Evolutionary conservation across 148 eudicot species (phyloP).

Genomic region (Beta vulgaris): DNA sequence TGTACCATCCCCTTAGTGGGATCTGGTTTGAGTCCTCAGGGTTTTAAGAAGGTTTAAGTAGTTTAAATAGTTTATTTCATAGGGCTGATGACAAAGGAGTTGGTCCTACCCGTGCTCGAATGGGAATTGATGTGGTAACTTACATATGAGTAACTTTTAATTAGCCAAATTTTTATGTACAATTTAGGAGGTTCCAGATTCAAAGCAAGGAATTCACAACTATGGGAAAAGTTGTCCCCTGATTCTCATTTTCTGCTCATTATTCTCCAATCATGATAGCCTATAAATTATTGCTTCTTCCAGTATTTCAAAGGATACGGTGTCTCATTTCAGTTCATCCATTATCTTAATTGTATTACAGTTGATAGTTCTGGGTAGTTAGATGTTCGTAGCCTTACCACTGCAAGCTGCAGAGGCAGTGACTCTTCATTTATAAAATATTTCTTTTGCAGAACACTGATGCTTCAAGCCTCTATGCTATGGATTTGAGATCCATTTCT

Average conservation of each 20-base stretch:
- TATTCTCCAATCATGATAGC: too few relatives aligned
- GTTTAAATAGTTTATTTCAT: background rate
- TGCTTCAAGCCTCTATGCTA: conserved; percentile 20
- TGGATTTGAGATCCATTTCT: conserved; percentile 18
- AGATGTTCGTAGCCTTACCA: background rate
- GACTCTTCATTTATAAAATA: background rate
- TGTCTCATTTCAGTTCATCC: background rate
- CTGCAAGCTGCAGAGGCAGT: conserved; percentile 8
- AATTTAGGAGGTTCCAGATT: background rate
- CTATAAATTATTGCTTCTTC: background rate
- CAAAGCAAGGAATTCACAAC: background rate
- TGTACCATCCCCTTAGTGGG: background rate
- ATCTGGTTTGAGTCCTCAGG: background rate
- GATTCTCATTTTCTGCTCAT: too few relatives aligned
- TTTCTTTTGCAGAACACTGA: conserved; percentile 24
- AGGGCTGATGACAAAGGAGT: background rate
- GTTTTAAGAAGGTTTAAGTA: background rate
- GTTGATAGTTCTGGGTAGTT: background rate
- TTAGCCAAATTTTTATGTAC: background rate
- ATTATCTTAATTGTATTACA: background rate
- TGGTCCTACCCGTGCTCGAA: background rate
- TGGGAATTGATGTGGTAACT: background rate
- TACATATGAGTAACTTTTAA: background rate
- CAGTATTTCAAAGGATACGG: background rate
- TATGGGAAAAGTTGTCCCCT: background rate